phyloP scores from a whole-genome alignment of 148 eudicot genomes.

The Nyssa sinensis region DNA sequence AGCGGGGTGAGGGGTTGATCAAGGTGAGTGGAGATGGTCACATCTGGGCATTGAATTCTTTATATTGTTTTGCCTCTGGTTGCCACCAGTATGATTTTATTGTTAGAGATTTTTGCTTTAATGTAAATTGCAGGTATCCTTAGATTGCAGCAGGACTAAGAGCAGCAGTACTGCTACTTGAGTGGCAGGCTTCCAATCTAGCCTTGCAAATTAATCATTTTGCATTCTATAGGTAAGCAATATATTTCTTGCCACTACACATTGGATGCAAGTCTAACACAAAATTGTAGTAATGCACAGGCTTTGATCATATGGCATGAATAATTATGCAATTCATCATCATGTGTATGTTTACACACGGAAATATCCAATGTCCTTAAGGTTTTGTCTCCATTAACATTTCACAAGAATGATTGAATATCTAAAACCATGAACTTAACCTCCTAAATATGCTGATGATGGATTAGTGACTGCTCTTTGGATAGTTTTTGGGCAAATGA shows the following conservation, averaged over 20 bases:
- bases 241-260: conserved; percentile 2
- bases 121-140: conserved; percentile 50
- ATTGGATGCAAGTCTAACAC: neutral
- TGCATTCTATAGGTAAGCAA: conserved; percentile 80
- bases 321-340: no score
- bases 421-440: neutral
- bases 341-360: no score
- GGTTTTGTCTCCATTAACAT: neutral
- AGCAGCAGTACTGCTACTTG: conserved; percentile 91
- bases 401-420: neutral
- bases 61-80: neutral
- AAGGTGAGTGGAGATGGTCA: conserved; percentile 37
- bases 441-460: neutral
- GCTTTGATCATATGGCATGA: no score
- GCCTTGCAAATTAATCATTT: conserved; percentile 81
- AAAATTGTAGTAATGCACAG: no score
- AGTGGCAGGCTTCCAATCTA: conserved; percentile 90
- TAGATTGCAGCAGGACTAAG: conserved; percentile 98
- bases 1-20: conserved; percentile 76
- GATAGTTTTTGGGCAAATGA: no score
- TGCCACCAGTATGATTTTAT: conserved; percentile 11
- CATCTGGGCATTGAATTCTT: neutral
- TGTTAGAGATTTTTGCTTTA: neutral
- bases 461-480: no score
- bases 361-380: no score